Evolutionary conservation across 352 stramenopile genomes (phyloP), one percentile per base, ranked within the genome.

Genomic region (Globisporangium uncinulatum): DNA sequence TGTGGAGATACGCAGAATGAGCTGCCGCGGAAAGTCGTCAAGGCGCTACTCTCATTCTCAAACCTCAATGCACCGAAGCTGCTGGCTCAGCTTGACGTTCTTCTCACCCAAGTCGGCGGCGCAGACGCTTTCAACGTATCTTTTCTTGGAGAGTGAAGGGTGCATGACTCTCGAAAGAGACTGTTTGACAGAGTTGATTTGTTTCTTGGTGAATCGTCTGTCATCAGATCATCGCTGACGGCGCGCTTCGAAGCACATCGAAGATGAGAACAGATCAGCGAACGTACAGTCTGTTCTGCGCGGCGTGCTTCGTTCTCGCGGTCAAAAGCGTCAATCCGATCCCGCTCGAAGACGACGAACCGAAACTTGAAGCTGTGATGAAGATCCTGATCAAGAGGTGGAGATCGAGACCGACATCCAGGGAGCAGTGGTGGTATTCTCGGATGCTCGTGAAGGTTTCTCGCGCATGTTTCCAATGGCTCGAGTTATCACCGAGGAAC

Each of bases 261-360:
- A 67, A 51, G 36, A 21, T 3, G 61, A 45, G 31, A 59, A 21
- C 31, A 36, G 24, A 39, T 47, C 61, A 20, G 60, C 54, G 31
- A 37, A 62, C 42, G 46, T 83, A 67, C 62, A 77, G 66, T 34
- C 55, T 81, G 4, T 79, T 81, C 65, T 59, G 57, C 32, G 63
- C 69, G 24, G 67, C 71, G 15, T 81, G 75, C 51, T 81, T 86
- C 36, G 63, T 79, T 21, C 21, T 79, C 29, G 61, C 66, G 13
- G 66, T 62, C 21, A 56, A 29, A n/a, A 53, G 49, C 11, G 20
- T 4, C 14, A 31, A 2, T 17, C 7, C 31, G 7, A 42, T 24
- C 14, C 17, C 34, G n/a, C 9, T 54, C 2, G 43, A 48, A 49
- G 50, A 10, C n/a, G 51, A 48, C 8, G 49, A 57, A 17, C 3